Evolutionary conservation across 352 stramenopile species (phyloP).

Genomic region (Thraustotheca clavata): DNA sequence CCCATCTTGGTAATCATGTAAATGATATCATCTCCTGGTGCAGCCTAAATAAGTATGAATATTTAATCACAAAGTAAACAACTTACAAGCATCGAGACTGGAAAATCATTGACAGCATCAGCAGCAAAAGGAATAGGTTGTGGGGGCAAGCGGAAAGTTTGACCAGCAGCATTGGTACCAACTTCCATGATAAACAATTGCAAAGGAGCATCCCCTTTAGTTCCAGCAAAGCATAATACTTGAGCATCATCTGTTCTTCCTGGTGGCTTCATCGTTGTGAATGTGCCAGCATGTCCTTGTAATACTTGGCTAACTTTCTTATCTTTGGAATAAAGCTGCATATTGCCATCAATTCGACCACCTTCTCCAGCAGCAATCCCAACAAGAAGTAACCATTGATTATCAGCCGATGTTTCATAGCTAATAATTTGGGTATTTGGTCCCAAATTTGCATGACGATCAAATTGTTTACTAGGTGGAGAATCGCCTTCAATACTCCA

Average conservation of each 20-base stretch:
- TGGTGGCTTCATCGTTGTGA: conserved; percentile 93
- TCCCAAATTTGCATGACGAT: conserved; percentile 92
- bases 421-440: conserved; percentile 98
- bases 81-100: conserved; percentile 93
- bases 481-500: conserved; percentile 93
- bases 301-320: conserved; percentile 99
- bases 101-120: conserved; percentile 97
- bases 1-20: conserved; percentile 99
- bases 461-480: conserved; percentile 95
- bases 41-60: conserved; percentile 17
- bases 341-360: conserved; percentile 93
- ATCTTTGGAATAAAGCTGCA: conserved; percentile 98
- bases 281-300: conserved; percentile 94
- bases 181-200: conserved; percentile 99
- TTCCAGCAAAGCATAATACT: conserved; percentile 78
- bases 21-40: conserved; percentile 88
- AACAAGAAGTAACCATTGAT: conserved; percentile 98
- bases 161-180: conserved; percentile 90
- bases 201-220: conserved; percentile 70
- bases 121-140: conserved; percentile 93
- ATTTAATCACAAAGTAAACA: background rate
- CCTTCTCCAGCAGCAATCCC: conserved; percentile 94
- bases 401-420: conserved; percentile 96
- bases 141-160: conserved; percentile 92
- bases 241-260: conserved; percentile 89